These are phyloP conservation scores for Mollisia scopiformis DNA, from an alignment of 2,329 filamentous ascomycete genomes.

Conservation along the genomic window DNA sequence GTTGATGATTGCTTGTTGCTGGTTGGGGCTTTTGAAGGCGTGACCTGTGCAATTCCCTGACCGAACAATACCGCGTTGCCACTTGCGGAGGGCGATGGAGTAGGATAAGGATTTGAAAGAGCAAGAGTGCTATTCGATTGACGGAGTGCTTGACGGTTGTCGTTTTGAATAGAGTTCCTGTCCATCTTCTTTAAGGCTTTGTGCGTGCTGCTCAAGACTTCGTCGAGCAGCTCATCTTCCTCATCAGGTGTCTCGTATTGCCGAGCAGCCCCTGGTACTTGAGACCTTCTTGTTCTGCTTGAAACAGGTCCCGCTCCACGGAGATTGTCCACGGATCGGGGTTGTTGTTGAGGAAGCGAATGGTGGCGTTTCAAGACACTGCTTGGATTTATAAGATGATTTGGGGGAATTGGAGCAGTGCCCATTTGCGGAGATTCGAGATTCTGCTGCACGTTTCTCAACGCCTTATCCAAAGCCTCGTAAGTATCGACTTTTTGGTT, in stretches of 20 bases:
- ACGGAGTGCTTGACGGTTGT: slow-evolving; percentile 53
- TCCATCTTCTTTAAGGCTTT: slow-evolving; percentile 75
- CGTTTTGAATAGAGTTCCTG: slow-evolving; percentile 35
- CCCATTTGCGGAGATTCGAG: slow-evolving; percentile 43
- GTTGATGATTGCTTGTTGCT: slow-evolving; percentile 81
- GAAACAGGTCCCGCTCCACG: slow-evolving; percentile 65
- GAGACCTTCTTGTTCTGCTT: slow-evolving; percentile 77
- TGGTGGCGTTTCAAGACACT: slow-evolving; percentile 66
- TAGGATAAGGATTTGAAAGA: slow-evolving; percentile 65
- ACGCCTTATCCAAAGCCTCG: slow-evolving; percentile 62
- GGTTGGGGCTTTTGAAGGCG: slow-evolving; percentile 49
- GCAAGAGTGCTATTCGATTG: slow-evolving; percentile 68
- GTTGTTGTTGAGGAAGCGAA: slow-evolving; percentile 61
- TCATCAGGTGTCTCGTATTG: slow-evolving; percentile 95
- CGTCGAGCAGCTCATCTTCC: slow-evolving; percentile 93
- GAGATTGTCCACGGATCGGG: slow-evolving; percentile 62
- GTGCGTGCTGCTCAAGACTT: slow-evolving; percentile 79
- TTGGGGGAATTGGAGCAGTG: slow-evolving; percentile 52
- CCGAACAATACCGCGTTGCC: slow-evolving; percentile 74
- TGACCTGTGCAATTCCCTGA: slow-evolving; percentile 56
- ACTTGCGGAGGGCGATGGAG: slow-evolving; percentile 78
- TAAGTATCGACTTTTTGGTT: slow-evolving; percentile 58
- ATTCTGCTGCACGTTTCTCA: slow-evolving; percentile 57
- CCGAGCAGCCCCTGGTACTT: slow-evolving; percentile 75
- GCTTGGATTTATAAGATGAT: slow-evolving; percentile 53